Evolutionary conservation across 2,329 filamentous ascomycete species (phyloP).

Genomic region (Pseudocercospora musae): DNA sequence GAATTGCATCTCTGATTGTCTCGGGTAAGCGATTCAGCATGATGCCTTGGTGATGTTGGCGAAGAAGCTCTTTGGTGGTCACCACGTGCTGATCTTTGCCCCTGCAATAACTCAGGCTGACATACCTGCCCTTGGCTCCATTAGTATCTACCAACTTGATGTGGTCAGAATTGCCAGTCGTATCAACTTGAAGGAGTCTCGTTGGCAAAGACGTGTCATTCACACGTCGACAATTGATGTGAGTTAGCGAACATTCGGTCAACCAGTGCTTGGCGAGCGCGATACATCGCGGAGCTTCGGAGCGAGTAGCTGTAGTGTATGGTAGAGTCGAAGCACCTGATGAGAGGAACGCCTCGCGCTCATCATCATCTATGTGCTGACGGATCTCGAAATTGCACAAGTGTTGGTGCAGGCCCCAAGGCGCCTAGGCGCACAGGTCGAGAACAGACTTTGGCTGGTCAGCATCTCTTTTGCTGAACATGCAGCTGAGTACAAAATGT

Average conservation of each 20-base stretch:
- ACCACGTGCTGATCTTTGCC: background rate
- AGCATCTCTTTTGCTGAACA: background rate
- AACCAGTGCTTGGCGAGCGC: background rate
- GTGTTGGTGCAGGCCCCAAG: background rate
- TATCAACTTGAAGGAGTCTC: background rate
- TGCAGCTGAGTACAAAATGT: background rate
- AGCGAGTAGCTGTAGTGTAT: background rate
- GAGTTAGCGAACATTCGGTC: background rate
- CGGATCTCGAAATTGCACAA: background rate
- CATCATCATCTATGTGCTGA: background rate
- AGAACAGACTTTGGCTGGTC: background rate
- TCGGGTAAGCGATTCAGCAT: background rate
- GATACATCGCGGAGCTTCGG: background rate
- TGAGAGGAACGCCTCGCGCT: background rate
- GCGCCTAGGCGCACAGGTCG: background rate
- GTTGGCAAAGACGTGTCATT: background rate
- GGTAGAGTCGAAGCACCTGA: background rate
- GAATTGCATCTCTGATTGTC: constrained; percentile 8
- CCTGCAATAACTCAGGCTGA: background rate
- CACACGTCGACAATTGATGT: background rate
- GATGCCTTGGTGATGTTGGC: background rate
- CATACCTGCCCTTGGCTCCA: background rate
- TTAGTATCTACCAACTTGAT: background rate
- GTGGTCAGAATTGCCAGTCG: background rate
- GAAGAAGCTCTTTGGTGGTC: background rate